These are phyloP conservation scores for Myochromella boudieri DNA, from an alignment of 768 basidiomycete genomes.

Conservation along the genomic window DNA sequence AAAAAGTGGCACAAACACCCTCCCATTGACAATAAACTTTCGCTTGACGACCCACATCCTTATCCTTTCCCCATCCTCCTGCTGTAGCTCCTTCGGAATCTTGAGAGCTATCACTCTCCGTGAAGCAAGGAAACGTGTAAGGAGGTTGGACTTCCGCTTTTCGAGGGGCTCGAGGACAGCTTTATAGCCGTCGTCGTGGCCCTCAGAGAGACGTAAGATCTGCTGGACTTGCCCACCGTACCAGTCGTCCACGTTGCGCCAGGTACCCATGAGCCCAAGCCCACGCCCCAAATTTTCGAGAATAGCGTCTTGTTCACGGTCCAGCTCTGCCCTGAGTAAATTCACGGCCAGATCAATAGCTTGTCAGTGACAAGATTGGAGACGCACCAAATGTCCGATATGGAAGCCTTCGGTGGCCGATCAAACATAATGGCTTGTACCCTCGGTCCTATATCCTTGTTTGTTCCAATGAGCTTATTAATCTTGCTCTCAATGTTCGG, in stretches of 20 bases:
- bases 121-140: slow-evolving; percentile 66
- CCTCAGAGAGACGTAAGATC: slow-evolving; percentile 39
- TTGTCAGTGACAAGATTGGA: neutral
- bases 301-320: slow-evolving; percentile 66
- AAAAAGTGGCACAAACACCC: slow-evolving; percentile 61
- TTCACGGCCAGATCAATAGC: neutral
- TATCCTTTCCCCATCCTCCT: no score
- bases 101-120: slow-evolving; percentile 60
- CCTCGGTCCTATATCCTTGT: slow-evolving; percentile 28
- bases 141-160: slow-evolving; percentile 59
- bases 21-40: slow-evolving; percentile 64
- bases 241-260: slow-evolving; percentile 52
- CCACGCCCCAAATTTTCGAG: slow-evolving; percentile 55
- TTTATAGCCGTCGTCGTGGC: slow-evolving; percentile 23
- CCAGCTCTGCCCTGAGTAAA: slow-evolving; percentile 52
- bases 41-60: slow-evolving; percentile 35
- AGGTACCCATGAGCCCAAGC: slow-evolving; percentile 59
- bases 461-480: slow-evolving; percentile 27
- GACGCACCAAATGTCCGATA: slow-evolving; percentile 36
- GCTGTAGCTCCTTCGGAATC: no score
- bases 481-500: slow-evolving; percentile 30
- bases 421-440: slow-evolving; percentile 34
- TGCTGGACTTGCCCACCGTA: slow-evolving; percentile 73
- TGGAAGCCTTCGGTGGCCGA: slow-evolving; percentile 8
- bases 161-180: slow-evolving; percentile 58